Base-by-base conservation (phyloP, 2,329 filamentous ascomycete genomes). In the Xylaria digitata region DNA sequence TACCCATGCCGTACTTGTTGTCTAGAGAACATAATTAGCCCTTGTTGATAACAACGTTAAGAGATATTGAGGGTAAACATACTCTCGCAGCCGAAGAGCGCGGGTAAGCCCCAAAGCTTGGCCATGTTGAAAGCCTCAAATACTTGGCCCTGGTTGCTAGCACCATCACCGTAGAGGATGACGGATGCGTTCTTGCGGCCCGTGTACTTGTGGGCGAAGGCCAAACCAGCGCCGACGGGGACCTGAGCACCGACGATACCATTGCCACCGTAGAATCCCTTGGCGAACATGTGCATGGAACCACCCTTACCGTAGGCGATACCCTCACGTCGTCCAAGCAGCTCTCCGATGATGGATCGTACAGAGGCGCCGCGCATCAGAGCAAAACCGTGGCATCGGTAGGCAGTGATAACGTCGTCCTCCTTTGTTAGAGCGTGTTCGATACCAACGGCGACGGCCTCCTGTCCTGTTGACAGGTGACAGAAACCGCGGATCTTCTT, bases 111-210 rank as follows among this genome's bases (percentile, higher is more conserved):
- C 96, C 96, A 99, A 74, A 99, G 90, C 89, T 98, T 98, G 71
- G 96, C 96, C 96, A 99, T 99, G 90, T 99, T 99, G 89, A 96
- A 99, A 70, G 96, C 94, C 87, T 99, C 96, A 78, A 99, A 99
- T 76, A 99, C 96, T 84, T 99, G 96, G 72, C 96, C 96, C 87
- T 99, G 96, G 87, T 99, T 99, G 87, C 91, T 93, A 73, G 96
- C 96, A 87, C 96, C 96, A 77, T 99, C 96, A 86, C 96, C 96
- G 83, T 99, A 99, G 66, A 99, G 88, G 72, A 95, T 89, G 74
- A 99, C 87, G 71, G 91, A 92, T 71, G 93, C 91, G 79, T 93
- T 95, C 85, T 94, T 91, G 85, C 91, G 90, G 78, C 87, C 89
- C 78, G 89, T 89, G 87, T 99, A 99, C 85, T 97, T 91, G 85